Conservation (phyloP, 2,329 filamentous ascomycete species). For the Zasmidium angulare region DNA sequence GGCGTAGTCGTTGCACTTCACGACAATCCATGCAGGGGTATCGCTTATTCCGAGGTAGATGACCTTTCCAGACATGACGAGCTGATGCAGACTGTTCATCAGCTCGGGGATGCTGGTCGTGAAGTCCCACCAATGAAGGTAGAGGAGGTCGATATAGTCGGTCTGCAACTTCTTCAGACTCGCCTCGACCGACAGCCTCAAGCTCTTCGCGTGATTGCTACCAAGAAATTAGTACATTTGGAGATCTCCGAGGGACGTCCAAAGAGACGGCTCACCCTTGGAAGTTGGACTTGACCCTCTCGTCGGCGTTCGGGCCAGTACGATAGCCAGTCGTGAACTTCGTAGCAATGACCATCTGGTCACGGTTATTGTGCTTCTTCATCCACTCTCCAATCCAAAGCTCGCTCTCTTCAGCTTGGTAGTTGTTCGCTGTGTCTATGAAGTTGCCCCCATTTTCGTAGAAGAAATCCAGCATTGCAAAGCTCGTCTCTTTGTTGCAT, state of each 20-base stretch:
- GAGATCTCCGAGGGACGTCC: neutral
- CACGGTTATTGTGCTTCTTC: constrained; percentile 21
- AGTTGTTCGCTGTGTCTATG: constrained; percentile 32
- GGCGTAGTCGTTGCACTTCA: constrained; percentile 51
- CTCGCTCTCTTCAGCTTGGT: constrained; percentile 37
- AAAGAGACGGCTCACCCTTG: neutral
- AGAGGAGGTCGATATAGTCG: constrained; percentile 63
- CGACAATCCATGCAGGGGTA: constrained; percentile 62
- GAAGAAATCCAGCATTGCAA: constrained; percentile 37
- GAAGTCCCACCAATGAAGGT: constrained; percentile 59
- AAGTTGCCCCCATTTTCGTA: constrained; percentile 24
- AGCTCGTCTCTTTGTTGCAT: constrained; percentile 31
- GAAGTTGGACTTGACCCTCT: constrained; percentile 23
- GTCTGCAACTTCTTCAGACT: constrained; percentile 57
- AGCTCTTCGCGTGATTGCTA: constrained; percentile 63
- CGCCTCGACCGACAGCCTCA: constrained; percentile 50
- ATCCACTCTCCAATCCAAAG: constrained; percentile 36
- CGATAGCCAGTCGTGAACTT: constrained; percentile 65
- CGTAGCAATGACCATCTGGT: constrained; percentile 55
- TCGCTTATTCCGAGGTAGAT: constrained; percentile 68
- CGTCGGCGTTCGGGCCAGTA: constrained; percentile 5
- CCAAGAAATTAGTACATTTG: neutral
- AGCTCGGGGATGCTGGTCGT: constrained; percentile 63
- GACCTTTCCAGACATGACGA: constrained; percentile 63
- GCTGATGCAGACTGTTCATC: constrained; percentile 66